Conservation (phyloP, 2,329 filamentous ascomycete genomes). For the Aureobasidium lini region DNA sequence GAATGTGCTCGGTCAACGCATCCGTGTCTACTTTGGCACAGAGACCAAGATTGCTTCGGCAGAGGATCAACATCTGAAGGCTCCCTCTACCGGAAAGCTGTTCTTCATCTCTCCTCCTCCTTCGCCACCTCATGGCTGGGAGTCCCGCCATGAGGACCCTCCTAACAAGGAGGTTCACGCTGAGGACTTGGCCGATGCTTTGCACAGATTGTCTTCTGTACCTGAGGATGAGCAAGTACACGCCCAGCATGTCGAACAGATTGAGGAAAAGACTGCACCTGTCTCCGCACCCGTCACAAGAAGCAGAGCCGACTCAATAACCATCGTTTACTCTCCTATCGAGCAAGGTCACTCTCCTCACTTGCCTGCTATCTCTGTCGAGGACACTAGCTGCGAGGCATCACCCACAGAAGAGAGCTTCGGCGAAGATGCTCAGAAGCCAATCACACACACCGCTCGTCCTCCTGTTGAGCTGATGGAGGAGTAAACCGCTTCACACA, state of each 20-base stretch:
- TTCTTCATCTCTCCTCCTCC: conserved; percentile 62
- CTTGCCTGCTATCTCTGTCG: conserved; percentile 56
- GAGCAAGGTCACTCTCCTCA: conserved; percentile 53
- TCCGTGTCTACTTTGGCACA: conserved; percentile 57
- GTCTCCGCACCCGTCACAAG: conserved; percentile 10
- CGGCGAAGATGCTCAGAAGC: conserved; percentile 36
- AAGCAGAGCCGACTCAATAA: conserved; percentile 46
- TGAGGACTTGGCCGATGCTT: conserved; percentile 50
- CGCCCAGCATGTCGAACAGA: not conserved
- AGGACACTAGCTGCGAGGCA: conserved; percentile 48
- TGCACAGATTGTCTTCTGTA: conserved; percentile 39
- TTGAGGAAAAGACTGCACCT: not conserved
- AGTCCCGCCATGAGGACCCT: conserved; percentile 54
- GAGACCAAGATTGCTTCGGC: conserved; percentile 40
- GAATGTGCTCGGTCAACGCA: conserved; percentile 60
- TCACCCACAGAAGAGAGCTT: conserved; percentile 38
- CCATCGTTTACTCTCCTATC: conserved; percentile 55
- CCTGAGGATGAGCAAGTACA: not conserved
- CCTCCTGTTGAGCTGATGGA: conserved; percentile 52
- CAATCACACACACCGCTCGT: conserved; percentile 45
- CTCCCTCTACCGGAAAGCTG: conserved; percentile 52
- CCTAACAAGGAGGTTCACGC: conserved; percentile 61
- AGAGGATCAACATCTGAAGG: conserved; percentile 41
- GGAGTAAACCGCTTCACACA: conserved; percentile 13
- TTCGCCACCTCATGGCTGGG: conserved; percentile 57